Base-by-base conservation (phyloP, 2,329 filamentous ascomycete species). In the Alternaria ventricosa region DNA sequence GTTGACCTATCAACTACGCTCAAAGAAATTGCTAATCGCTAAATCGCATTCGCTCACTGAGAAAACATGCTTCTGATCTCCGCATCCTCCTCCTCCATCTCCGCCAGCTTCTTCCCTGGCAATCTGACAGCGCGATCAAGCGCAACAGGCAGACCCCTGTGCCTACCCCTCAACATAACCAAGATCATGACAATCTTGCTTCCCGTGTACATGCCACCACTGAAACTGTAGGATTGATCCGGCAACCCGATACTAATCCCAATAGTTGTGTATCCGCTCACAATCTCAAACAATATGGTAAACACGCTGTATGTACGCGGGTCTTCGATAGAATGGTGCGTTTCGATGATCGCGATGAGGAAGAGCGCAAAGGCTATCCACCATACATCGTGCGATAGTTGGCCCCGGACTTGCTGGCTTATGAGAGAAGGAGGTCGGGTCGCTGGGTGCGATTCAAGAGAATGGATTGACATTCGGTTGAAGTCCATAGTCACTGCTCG, bases 321-420 rank as follows among this genome's bases (percentile, higher is more conserved):
- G 36, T 72, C 65, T 27, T 58, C 65, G 27, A 65, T 69, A n/a
- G 70, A 72, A 44, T 72, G 68, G 20, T 66, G 66, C 28, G 68
- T 71, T 46, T 72, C 70, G 55, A 72, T 72, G 36, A 72, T 56
- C 5, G 70, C 69, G 55, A 72, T 72, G 45, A 72, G 60, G 54
- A 72, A 72, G 5, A 72, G 65, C 6, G 68, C 70, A 6, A 72
- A 57, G 5, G 68, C 66, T 22, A 72, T 70, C 66, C 67, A 72
- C 70, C 70, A 72, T 28, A 72, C 68, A 50, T 72, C 70, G 62
- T 71, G 67, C 7, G 64, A 68, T 25, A 72, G 67, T 49, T 72
- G 70, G 58, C 70, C 68, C 8, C 70, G 68, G 15, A 72, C 60
- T 57, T 72, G 70, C 33, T 72, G 70, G 9, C 61, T 71, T 28